These are phyloP conservation scores for Nelumbo lutea DNA, from an alignment of 164 flowering plant genomes.

Conservation along the genomic window DNA sequence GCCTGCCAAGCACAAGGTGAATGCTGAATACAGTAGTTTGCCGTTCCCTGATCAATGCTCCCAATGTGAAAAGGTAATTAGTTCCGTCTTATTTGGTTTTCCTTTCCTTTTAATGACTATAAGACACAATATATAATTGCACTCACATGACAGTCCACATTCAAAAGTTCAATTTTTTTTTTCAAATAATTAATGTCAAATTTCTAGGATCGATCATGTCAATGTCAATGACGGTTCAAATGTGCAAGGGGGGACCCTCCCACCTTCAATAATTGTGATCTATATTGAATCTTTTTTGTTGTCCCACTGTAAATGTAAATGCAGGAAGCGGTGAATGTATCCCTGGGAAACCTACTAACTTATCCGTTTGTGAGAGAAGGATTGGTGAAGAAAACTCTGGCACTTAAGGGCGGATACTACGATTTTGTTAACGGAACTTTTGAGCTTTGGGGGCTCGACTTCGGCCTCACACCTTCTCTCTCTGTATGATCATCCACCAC, in stretches of 20 bases:
- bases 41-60: slow-evolving; percentile 46
- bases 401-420: slow-evolving; percentile 86
- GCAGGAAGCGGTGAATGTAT: slow-evolving; percentile 95
- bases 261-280: too few species aligned
- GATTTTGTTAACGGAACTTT: slow-evolving; percentile 82
- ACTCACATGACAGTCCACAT: too few species aligned
- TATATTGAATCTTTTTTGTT: not conserved
- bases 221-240: too few species aligned
- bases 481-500: slow-evolving; percentile 38
- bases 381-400: slow-evolving; percentile 61
- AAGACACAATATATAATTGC: too few species aligned
- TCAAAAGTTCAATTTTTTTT: too few species aligned
- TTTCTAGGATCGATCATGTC: too few species aligned
- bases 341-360: slow-evolving; percentile 68
- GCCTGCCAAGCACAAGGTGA: slow-evolving; percentile 63
- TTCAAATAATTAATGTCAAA: too few species aligned
- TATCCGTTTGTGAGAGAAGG: slow-evolving; percentile 94
- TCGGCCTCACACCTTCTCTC: slow-evolving; percentile 41
- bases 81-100: not conserved
- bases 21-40: slow-evolving; percentile 22
- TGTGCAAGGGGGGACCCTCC: too few species aligned
- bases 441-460: slow-evolving; percentile 76
- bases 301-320: slow-evolving; percentile 5
- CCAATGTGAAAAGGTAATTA: slow-evolving; percentile 61
- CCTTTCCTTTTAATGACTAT: too few species aligned